phyloP scores from a whole-genome alignment of 768 basidiomycete species.

The Astraeus odoratus region DNA sequence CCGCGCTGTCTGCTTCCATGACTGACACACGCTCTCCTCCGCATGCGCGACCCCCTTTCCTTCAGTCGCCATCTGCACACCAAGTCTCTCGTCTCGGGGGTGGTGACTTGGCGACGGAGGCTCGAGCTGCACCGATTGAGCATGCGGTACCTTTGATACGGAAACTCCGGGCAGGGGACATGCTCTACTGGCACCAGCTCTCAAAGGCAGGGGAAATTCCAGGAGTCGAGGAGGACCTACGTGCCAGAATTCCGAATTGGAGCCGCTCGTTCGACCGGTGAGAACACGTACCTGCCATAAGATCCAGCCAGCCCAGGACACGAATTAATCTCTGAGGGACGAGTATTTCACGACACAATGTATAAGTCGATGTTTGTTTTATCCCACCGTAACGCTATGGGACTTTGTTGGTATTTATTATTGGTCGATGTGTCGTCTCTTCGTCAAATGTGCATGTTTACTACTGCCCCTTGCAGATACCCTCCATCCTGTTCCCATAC shows the following conservation, averaged over 20 bases:
- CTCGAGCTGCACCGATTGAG: conserved; percentile 28
- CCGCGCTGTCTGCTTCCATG: too few species aligned
- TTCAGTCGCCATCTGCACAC: too few species aligned
- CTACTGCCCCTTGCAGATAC: conserved; percentile 17
- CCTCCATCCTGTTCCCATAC: conserved; percentile 26
- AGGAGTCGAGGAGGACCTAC: conserved; percentile 54
- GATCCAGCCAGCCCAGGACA: not conserved
- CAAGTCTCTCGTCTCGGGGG: conserved; percentile 10
- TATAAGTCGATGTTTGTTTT: not conserved
- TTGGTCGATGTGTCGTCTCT: not conserved
- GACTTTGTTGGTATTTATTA: not conserved
- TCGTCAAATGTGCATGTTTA: not conserved
- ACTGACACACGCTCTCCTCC: conserved; percentile 8
- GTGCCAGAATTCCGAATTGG: conserved; percentile 33
- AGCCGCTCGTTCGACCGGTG: conserved; percentile 21
- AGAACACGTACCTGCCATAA: conserved; percentile 12
- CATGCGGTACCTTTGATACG: conserved; percentile 34
- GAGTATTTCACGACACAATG: conserved; percentile 1
- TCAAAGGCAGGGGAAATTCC: conserved; percentile 65
- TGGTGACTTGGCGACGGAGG: conserved; percentile 12
- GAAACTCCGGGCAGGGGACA: conserved; percentile 50
- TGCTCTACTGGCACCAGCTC: conserved; percentile 74
- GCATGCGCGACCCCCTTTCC: conserved; percentile 7
- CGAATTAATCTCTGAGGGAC: conserved; percentile 6
- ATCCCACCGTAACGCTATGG: not conserved